Percentiles rank a stretch among this genome's conserved stretches.
phyloP scores from a whole-genome alignment of 352 stramenopile genomes.

The Blastocystis sp. region DNA sequence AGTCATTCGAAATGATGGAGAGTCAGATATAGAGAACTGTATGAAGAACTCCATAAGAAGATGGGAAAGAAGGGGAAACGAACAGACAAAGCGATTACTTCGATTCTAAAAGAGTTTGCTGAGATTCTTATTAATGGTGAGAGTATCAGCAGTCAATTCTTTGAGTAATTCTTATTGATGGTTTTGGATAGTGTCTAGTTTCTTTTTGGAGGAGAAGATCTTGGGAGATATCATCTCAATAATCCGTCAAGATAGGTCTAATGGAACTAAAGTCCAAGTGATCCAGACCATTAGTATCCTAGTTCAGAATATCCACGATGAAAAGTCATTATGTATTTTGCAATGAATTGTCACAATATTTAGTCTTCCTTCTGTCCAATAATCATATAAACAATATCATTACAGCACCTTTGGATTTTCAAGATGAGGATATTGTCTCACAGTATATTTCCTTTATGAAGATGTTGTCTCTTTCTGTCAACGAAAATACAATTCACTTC shows the following conservation, averaged over 20 bases:
- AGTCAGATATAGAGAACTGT: conserved; percentile 4
- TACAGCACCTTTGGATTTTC: conserved; percentile 67
- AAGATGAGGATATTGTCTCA: conserved; percentile 70
- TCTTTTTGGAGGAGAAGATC: conserved; percentile 70
- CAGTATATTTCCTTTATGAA: conserved; percentile 71
- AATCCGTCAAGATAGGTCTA: conserved; percentile 63
- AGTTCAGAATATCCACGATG: conserved; percentile 70
- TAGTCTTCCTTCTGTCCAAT: conserved; percentile 69
- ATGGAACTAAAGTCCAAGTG: conserved; percentile 69
- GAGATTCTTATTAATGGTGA: conserved; percentile 54
- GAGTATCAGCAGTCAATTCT: conserved; percentile 66
- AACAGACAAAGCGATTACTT: conserved; percentile 37
- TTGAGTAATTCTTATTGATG: conserved; percentile 60
- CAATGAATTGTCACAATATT: not conserved
- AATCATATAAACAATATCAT: conserved; percentile 71
- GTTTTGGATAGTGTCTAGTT: conserved; percentile 16
- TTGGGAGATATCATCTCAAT: conserved; percentile 64
- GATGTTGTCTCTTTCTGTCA: conserved; percentile 69
- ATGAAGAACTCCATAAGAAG: conserved; percentile 1
- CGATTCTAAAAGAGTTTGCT: conserved; percentile 49
- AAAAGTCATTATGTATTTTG: conserved; percentile 67
- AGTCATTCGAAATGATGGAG: not conserved
- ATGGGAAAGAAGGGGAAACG: conserved; percentile 4
- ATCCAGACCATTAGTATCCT: conserved; percentile 71
- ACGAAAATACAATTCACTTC: conserved; percentile 70